A percentile compares a stretch with the other conserved stretches of the same genome.
Conservation (phyloP, 2,329 filamentous ascomycete species). For the Pestalotiopsis sp. region DNA sequence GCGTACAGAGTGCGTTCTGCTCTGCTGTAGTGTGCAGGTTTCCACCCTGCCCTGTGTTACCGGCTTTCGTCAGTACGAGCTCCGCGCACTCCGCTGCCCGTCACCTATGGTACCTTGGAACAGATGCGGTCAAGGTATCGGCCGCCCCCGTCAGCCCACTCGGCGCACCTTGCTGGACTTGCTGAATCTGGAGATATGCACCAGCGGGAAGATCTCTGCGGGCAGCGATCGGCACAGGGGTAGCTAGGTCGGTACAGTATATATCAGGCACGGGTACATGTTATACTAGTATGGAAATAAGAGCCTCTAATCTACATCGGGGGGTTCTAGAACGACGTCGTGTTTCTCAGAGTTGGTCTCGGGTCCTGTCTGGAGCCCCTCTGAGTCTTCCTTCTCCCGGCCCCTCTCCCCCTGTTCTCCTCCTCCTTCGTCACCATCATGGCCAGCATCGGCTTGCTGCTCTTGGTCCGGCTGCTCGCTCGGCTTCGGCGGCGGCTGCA, state of each 20-base stretch:
- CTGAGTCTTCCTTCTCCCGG: conserved; percentile 11
- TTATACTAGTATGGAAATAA: neutral
- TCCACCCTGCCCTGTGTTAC: neutral
- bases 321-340: conserved; percentile 18
- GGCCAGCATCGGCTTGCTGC: neutral
- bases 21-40: neutral
- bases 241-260: too few species aligned
- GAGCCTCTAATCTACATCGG: conserved; percentile 21
- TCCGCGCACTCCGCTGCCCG: neutral
- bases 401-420: neutral
- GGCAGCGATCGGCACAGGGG: neutral
- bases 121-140: neutral
- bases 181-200: neutral
- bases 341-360: neutral
- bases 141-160: too few species aligned
- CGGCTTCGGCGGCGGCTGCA: conserved; percentile 19
- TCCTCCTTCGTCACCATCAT: neutral
- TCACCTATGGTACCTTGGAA: neutral
- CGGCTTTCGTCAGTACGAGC: neutral
- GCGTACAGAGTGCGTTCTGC: too few species aligned
- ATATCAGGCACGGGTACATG: conserved; percentile 4
- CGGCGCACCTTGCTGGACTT: neutral
- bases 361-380: neutral
- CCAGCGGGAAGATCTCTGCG: neutral
- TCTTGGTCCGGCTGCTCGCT: neutral